These are phyloP conservation scores for Dactylonectria macrodidyma DNA, from an alignment of 2,329 filamentous ascomycete genomes.

Conservation along the genomic window DNA sequence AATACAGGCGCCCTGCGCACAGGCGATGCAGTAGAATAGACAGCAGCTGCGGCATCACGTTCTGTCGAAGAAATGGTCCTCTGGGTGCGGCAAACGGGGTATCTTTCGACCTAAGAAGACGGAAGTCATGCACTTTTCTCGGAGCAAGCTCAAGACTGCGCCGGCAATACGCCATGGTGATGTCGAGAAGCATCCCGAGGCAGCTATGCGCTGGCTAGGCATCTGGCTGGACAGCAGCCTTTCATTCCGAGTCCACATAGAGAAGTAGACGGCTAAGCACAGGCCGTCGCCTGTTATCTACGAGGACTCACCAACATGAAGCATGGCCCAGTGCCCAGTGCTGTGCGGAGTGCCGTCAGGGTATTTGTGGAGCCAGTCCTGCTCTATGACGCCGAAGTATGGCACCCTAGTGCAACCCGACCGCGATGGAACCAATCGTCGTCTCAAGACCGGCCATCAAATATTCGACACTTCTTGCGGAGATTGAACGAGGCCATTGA, in stretches of 20 bases:
- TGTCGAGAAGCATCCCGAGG: too few species aligned
- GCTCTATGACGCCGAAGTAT: slow-evolving; percentile 26
- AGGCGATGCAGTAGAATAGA: too few species aligned
- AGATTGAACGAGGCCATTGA: too few species aligned
- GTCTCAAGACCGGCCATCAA: slow-evolving; percentile 11
- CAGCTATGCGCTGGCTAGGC: slow-evolving; percentile 25
- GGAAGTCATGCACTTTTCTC: too few species aligned
- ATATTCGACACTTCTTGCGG: slow-evolving; percentile 19
- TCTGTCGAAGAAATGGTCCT: too few species aligned
- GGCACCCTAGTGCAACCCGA: slow-evolving; percentile 24
- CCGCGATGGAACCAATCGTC: slow-evolving; percentile 20
- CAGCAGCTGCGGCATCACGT: too few species aligned
- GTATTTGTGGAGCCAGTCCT: slow-evolving; percentile 28
- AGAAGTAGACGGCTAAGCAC: slow-evolving; percentile 17
- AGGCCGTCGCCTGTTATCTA: slow-evolving; percentile 19
- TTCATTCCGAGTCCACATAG: slow-evolving; percentile 14
- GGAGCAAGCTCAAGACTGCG: too few species aligned
- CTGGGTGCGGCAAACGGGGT: too few species aligned
- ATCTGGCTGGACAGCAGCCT: slow-evolving; percentile 27
- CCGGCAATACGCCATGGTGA: too few species aligned
- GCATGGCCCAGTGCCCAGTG: slow-evolving; percentile 25
- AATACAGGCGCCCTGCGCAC: too few species aligned
- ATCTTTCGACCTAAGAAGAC: too few species aligned
- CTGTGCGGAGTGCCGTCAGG: slow-evolving; percentile 21
- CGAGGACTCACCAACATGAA: slow-evolving; percentile 20